Conservation (phyloP, 2,329 filamentous ascomycete genomes). For the Pseudogymnoascus sp. region DNA sequence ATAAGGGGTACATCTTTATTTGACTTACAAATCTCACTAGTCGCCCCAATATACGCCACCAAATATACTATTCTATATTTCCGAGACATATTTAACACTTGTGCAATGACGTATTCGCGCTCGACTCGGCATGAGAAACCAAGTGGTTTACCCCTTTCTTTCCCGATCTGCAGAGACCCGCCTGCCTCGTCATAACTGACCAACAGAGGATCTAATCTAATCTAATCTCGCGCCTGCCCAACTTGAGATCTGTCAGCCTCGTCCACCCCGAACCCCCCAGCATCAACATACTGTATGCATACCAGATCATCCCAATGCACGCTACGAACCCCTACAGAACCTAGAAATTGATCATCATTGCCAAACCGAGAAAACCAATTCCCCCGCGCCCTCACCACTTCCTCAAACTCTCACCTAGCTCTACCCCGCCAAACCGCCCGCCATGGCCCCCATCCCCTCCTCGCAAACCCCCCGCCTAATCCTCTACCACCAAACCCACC, state of each 20-base stretch:
- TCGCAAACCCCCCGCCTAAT: conserved; percentile 32
- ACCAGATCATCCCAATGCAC: background rate
- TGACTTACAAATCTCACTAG: background rate
- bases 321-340: background rate
- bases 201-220: background rate
- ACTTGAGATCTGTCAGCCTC: background rate
- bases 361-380: background rate
- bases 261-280: background rate
- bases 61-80: background rate
- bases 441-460: conserved; percentile 24
- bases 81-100: background rate
- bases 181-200: background rate
- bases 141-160: background rate
- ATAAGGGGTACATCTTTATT: background rate
- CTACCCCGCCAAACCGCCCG: background rate
- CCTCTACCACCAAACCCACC: conserved; percentile 58
- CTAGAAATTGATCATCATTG: background rate
- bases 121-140: background rate
- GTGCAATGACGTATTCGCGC: background rate
- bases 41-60: background rate
- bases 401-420: background rate
- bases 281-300: background rate
- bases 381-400: background rate
- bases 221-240: background rate
- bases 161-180: background rate